These are phyloP conservation scores for Nitzschia sp. DNA, from an alignment of 108 stramenopile genomes.

Conservation along the genomic window DNA sequence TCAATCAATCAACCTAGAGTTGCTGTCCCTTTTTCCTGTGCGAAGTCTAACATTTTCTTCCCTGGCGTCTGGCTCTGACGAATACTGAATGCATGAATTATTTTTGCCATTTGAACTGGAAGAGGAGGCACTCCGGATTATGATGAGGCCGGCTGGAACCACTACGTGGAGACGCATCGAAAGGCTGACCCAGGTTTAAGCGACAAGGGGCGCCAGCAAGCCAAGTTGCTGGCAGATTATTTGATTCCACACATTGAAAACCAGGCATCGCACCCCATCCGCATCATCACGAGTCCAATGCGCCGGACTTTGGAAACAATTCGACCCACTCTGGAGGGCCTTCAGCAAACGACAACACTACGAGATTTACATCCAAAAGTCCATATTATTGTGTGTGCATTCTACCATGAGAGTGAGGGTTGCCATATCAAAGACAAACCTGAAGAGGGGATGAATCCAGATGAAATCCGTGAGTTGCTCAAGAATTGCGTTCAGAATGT, in stretches of 20 bases:
- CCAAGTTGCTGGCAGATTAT: slow-evolving; percentile 49
- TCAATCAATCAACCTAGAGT: too few relatives aligned
- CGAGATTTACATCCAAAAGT: slow-evolving; percentile 5
- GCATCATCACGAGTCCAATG: slow-evolving; percentile 74
- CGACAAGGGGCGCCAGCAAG: slow-evolving; percentile 53
- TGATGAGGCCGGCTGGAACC: slow-evolving; percentile 58
- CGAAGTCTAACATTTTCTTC: too few relatives aligned
- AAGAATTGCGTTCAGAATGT: slow-evolving; percentile 6
- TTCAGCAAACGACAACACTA: slow-evolving; percentile 17
- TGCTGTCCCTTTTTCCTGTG: too few relatives aligned
- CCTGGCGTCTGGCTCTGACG: too few relatives aligned
- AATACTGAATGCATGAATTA: too few relatives aligned
- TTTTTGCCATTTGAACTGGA: slow-evolving; percentile 43
- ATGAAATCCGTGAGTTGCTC: slow-evolving; percentile 41
- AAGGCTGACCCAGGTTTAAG: slow-evolving; percentile 58
- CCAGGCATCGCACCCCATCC: slow-evolving; percentile 61
- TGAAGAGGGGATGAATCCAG: slow-evolving; percentile 66
- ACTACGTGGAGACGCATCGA: slow-evolving; percentile 63
- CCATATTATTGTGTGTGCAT: slow-evolving; percentile 53
- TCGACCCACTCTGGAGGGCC: slow-evolving; percentile 47
- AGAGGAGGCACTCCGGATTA: slow-evolving; percentile 64
- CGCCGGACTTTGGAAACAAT: slow-evolving; percentile 69
- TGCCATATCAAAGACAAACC: slow-evolving; percentile 61
- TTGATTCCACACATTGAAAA: slow-evolving; percentile 54
- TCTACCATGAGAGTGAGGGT: slow-evolving; percentile 75